Base-by-base conservation (phyloP, 257 asterid genomes). In the Scutellaria baicalensis region DNA sequence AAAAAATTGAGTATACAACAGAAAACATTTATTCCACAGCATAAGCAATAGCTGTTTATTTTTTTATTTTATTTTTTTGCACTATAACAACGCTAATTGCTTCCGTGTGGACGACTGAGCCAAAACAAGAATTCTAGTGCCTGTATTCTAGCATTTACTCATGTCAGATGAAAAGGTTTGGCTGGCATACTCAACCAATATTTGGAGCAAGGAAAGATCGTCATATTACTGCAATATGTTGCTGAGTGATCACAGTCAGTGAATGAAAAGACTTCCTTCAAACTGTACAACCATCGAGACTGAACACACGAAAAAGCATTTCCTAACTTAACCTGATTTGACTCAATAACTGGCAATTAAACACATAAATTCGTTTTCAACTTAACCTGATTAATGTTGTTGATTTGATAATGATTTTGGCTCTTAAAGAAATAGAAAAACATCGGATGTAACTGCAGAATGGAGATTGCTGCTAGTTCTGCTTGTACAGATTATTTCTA, bases 21-120 rank as follows among this genome's bases (percentile, higher is more conserved):
- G 70, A 50, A 74, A 54, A 50, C 55, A 72, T 50, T 59, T 64
- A n/a, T 63, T 44, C 55, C 62, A 16, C 70, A 11, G 39, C 10
- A 0, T 44, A 14, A 12, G 0, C 50, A 11, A 12, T 44, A 21
- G 55, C 4, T 43, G 47, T 13, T n/a, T 61, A 21, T 40, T 12
- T 6, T 47, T n/a, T 20, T 33, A 51, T 10, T 9, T 23, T 54
- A 17, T 23, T 50, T 54, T 56, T 38, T 59, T 23, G 27, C 54
- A 50, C 31, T 16, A 14, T 64, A 43, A 9, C 38, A 59, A 9
- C 39, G 50, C 49, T 13, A 14, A 55, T 68, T 76, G 64, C 51
- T 40, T 45, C 48, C 18, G 64, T 40, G 52, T 38, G 48, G 39
- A 56, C 10, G 45, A 18, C 50, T 0, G 43, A 47, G 33, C n/a